Percentiles rank a stretch among this genome's conserved stretches.
These are phyloP conservation scores for Cordia subcordata DNA, from an alignment of 257 asterid species.

Conservation along the genomic window DNA sequence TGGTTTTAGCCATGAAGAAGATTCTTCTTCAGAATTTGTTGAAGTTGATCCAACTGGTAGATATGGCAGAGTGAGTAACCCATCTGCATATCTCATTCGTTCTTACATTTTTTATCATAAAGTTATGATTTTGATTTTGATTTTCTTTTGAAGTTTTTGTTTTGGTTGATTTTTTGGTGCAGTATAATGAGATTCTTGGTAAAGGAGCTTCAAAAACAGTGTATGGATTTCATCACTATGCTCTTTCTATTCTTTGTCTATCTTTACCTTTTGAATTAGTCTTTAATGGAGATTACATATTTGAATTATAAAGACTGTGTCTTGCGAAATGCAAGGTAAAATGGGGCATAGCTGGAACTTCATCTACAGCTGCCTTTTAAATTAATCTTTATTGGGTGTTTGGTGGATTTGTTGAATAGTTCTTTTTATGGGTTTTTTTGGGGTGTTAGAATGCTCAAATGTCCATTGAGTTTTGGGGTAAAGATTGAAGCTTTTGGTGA, in stretches of 20 bases:
- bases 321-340: not conserved
- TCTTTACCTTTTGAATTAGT: not conserved
- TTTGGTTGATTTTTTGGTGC: not conserved
- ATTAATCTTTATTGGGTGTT: conserved; percentile 13
- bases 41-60: conserved; percentile 10
- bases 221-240: not conserved
- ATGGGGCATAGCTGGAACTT: not conserved
- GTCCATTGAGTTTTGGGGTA: not conserved
- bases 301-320: not conserved
- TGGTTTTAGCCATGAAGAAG: not conserved
- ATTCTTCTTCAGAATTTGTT: not conserved
- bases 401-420: conserved; percentile 1
- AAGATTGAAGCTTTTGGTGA: conserved; percentile 8
- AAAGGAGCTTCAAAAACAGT: conserved; percentile 8
- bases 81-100: not conserved
- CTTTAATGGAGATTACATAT: not conserved
- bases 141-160: not conserved
- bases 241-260: not conserved
- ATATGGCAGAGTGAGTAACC: conserved; percentile 9
- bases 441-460: no score
- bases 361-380: no score
- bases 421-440: not conserved
- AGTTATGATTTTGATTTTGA: not conserved
- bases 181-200: conserved; percentile 8
- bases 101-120: not conserved